Evolutionary conservation across 2,329 filamentous ascomycete species (phyloP).

Genomic region (Knufia fluminis): DNA sequence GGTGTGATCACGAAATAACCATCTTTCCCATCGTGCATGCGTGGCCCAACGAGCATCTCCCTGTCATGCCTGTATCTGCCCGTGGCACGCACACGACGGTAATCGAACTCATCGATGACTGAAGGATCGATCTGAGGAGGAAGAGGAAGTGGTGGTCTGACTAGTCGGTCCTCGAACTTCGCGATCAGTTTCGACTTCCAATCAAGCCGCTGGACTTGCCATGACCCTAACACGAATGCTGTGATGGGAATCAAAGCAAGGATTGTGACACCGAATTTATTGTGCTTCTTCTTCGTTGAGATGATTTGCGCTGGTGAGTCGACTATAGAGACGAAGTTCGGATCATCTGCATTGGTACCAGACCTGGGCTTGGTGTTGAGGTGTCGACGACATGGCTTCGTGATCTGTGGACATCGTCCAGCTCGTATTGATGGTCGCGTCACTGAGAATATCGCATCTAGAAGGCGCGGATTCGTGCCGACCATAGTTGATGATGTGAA

Average conservation of each 20-base stretch:
- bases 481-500: neutral
- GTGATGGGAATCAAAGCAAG: conserved; percentile 78
- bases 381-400: neutral
- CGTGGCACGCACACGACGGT: conserved; percentile 66
- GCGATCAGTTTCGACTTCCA: conserved; percentile 94
- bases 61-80: conserved; percentile 75
- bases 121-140: conserved; percentile 72
- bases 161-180: conserved; percentile 81
- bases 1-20: conserved; percentile 90
- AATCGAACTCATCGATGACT: conserved; percentile 85
- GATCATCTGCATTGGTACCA: conserved; percentile 59
- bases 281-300: conserved; percentile 61
- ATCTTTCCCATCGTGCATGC: conserved; percentile 78
- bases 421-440: neutral
- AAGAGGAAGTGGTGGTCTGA: conserved; percentile 74
- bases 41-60: conserved; percentile 92
- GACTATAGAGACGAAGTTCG: conserved; percentile 72
- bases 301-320: conserved; percentile 78
- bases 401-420: neutral
- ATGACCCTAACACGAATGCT: conserved; percentile 80
- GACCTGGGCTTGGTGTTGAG: conserved; percentile 24
- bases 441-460: conserved; percentile 8
- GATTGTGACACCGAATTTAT: conserved; percentile 15
- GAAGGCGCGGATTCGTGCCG: neutral
- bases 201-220: conserved; percentile 85